Evolutionary conservation across 768 basidiomycete genomes (phyloP), one percentile per base, ranked within the genome.

Genomic region (Leccinum variicolor): DNA sequence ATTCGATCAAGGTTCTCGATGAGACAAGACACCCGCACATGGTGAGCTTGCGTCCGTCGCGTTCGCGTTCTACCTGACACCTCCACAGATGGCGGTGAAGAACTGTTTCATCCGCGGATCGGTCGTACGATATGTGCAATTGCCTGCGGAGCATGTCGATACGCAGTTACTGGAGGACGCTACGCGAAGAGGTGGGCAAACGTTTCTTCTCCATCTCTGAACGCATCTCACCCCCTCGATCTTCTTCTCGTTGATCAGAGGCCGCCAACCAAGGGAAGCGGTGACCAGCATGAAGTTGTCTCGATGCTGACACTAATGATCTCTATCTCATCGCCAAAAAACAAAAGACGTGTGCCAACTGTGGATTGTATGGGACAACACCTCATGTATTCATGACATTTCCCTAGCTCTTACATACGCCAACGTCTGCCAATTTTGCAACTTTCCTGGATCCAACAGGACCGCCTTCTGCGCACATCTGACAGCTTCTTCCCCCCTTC

Each of bases 91-190:
- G 87, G 94, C 96, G 0, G 94, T 99, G 45, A 96, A 95, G 78
- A 98, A 98, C 73, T 97, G 94, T 73, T 99, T 99, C 71, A 99
- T 99, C 66, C 89, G 97, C 45, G 97, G 97, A 61, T 96, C 94
- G 17, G 97, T 98, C 14, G 95, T 99, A 53, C 89, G 97, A 63
- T 99, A 99, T 67, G 97, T 98, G 19, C 92, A 96, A 70, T 79
- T 99, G 55, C 93, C 94, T 3, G 85, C 92, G 25, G 88, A 91
- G 61, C 90, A 90, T 59, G 93, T 99, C 57, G 97, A 99, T 73
- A 97, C 94, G 2, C 94, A 95, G 64, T 74, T 98, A 52, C 72
- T 99, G 41, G 96, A 99, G 75, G 96, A 99, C 71, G 96, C 96
- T 29, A 98, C 96, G 34, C 80, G 97, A 71, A 80, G 96, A 85